A percentile compares a stretch with the other conserved stretches of the same genome.
phyloP scores from a whole-genome alignment of 805 yeast genomes.

The Yamadazyma laniorum region DNA sequence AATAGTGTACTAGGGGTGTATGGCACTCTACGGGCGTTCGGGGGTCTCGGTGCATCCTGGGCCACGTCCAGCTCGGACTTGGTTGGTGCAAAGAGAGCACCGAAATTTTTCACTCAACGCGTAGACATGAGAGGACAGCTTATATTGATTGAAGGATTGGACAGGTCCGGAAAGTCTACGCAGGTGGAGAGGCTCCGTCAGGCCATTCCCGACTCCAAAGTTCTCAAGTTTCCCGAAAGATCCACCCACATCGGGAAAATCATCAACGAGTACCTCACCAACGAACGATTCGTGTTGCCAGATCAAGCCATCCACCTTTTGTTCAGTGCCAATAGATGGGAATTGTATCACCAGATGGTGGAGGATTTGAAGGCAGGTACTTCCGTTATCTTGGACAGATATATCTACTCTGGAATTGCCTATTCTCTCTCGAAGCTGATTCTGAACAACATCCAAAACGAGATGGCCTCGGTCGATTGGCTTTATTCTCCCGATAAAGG shows the following conservation, averaged over 20 bases:
- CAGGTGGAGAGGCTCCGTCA: conserved; percentile 49
- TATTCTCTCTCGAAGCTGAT: conserved; percentile 79
- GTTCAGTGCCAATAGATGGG: conserved; percentile 97
- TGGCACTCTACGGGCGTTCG: too few relatives aligned
- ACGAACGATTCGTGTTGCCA: conserved; percentile 47
- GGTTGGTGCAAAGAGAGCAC: too few relatives aligned
- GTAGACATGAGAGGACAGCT: conserved; percentile 70
- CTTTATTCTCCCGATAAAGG: conserved; percentile 80
- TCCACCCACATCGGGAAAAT: conserved; percentile 76
- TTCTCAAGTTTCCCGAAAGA: conserved; percentile 86
- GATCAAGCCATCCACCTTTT: conserved; percentile 85
- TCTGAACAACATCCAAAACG: conserved; percentile 10
- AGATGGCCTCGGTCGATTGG: conserved; percentile 60
- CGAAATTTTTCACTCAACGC: too few relatives aligned
- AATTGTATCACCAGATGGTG: conserved; percentile 50
- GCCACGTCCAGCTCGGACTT: too few relatives aligned
- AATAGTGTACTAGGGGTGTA: too few relatives aligned
- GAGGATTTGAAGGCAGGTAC: conserved; percentile 49
- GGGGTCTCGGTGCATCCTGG: too few relatives aligned
- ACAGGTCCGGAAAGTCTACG: conserved; percentile 91
- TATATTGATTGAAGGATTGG: conserved; percentile 88
- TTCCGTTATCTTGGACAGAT: conserved; percentile 75
- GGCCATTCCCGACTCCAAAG: conserved; percentile 22
- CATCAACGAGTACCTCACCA: conserved; percentile 69
- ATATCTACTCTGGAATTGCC: conserved; percentile 90